These are phyloP conservation scores for Ophiostoma himal-ulmi DNA, from an alignment of 2,329 filamentous ascomycete species.

Conservation along the genomic window DNA sequence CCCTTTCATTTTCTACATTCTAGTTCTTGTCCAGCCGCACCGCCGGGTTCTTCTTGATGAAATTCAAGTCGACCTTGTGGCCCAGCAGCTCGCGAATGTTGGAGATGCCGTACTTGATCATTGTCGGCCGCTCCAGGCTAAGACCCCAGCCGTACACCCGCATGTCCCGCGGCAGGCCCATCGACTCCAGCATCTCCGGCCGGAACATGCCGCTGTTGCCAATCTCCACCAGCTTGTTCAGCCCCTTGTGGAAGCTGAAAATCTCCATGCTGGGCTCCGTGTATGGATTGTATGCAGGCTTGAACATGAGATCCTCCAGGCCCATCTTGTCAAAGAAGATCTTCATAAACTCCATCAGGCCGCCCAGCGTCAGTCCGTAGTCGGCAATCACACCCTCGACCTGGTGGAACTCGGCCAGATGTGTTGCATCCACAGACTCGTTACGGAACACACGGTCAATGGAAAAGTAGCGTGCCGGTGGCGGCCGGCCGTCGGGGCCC, in stretches of 20 bases:
- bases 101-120: constrained; percentile 89
- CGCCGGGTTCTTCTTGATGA: constrained; percentile 86
- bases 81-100: constrained; percentile 91
- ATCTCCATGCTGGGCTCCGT: constrained; percentile 98
- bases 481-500: constrained; percentile 60
- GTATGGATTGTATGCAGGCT: constrained; percentile 90
- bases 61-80: constrained; percentile 90
- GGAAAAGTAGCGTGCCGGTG: constrained; percentile 87
- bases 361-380: constrained; percentile 85
- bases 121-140: constrained; percentile 87
- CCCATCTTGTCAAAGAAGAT: constrained; percentile 88
- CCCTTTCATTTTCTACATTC: constrained; percentile 9
- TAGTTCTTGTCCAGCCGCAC: constrained; percentile 84
- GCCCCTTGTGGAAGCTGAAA: constrained; percentile 86
- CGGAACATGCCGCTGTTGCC: constrained; percentile 99
- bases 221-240: constrained; percentile 91
- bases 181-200: constrained; percentile 91
- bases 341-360: constrained; percentile 63
- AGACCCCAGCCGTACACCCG: constrained; percentile 91
- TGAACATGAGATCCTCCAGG: constrained; percentile 78
- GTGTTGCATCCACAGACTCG: constrained; percentile 93
- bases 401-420: constrained; percentile 97
- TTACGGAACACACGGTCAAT: constrained; percentile 98
- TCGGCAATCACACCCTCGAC: constrained; percentile 98
- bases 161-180: constrained; percentile 82